phyloP scores from a whole-genome alignment of 805 yeast species.

The Scheffersomyces lignosus region DNA sequence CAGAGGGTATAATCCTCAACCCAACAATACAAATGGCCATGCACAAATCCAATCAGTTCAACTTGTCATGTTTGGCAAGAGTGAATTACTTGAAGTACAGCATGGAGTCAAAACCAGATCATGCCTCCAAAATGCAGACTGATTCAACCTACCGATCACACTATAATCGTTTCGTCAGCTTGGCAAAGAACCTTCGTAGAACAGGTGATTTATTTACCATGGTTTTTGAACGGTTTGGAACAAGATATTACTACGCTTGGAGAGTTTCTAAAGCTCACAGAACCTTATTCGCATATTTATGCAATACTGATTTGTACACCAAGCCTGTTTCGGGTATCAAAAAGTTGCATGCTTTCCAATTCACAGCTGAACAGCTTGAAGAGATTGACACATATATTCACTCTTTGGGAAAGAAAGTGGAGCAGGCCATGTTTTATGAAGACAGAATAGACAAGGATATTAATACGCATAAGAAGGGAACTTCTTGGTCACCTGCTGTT shows the following conservation, averaged over 20 bases:
- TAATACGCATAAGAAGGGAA: background rate
- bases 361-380: constrained; percentile 10
- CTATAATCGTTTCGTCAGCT: constrained; percentile 5
- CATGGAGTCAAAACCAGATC: constrained; percentile 13
- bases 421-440: constrained; percentile 6
- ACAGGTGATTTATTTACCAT: constrained; percentile 7
- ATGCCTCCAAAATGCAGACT: constrained; percentile 5
- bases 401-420: constrained; percentile 5
- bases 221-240: constrained; percentile 8
- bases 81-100: constrained; percentile 13
- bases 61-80: constrained; percentile 20
- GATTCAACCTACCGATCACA: constrained; percentile 10
- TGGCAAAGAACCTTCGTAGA: constrained; percentile 8
- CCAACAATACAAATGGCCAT: constrained; percentile 7
- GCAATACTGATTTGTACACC: constrained; percentile 4
- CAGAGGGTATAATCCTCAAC: constrained; percentile 8
- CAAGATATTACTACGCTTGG: constrained; percentile 13
- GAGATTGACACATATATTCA: constrained; percentile 6
- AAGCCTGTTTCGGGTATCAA: constrained; percentile 6
- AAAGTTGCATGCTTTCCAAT: constrained; percentile 9
- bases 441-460: constrained; percentile 6
- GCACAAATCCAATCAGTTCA: constrained; percentile 10
- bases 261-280: constrained; percentile 13
- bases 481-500: background rate
- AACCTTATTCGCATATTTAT: background rate